phyloP scores from a whole-genome alignment of 169 alveolate species.

The Eimeria tenella region DNA sequence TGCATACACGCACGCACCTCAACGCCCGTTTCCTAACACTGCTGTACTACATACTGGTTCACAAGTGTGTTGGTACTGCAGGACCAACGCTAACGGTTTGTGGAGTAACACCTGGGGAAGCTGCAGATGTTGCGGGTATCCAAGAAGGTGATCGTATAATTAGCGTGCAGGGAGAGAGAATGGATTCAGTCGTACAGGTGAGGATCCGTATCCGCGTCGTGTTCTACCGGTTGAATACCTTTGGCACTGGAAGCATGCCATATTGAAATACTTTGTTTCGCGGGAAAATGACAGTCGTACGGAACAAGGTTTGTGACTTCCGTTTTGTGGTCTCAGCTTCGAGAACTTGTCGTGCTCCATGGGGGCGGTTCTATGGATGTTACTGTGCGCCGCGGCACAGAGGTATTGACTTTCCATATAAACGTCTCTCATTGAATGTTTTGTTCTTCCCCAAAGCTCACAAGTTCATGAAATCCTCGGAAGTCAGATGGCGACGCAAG shows the following conservation, averaged over 20 bases:
- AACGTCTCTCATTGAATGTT: not conserved
- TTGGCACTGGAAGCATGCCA: too few relatives aligned
- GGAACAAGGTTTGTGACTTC: not conserved
- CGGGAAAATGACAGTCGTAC: too few relatives aligned
- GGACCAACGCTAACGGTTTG: conserved; percentile 16
- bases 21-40: too few relatives aligned
- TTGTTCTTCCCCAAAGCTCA: too few relatives aligned
- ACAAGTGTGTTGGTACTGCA: not conserved
- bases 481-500: too few relatives aligned
- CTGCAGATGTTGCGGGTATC: conserved; percentile 44
- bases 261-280: too few relatives aligned
- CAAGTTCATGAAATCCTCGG: too few relatives aligned
- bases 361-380: conserved; percentile 42
- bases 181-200: conserved; percentile 48
- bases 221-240: too few relatives aligned
- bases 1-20: too few relatives aligned
- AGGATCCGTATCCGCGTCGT: not conserved
- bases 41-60: too few relatives aligned
- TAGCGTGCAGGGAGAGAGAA: conserved; percentile 31
- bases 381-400: conserved; percentile 35
- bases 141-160: conserved; percentile 42
- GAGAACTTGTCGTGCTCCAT: conserved; percentile 51
- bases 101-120: conserved; percentile 29
- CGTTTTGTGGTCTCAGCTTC: conserved; percentile 12
- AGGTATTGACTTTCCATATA: not conserved